Evolutionary conservation across 2,329 filamentous ascomycete species (phyloP).

Genomic region (Alternaria rosae): DNA sequence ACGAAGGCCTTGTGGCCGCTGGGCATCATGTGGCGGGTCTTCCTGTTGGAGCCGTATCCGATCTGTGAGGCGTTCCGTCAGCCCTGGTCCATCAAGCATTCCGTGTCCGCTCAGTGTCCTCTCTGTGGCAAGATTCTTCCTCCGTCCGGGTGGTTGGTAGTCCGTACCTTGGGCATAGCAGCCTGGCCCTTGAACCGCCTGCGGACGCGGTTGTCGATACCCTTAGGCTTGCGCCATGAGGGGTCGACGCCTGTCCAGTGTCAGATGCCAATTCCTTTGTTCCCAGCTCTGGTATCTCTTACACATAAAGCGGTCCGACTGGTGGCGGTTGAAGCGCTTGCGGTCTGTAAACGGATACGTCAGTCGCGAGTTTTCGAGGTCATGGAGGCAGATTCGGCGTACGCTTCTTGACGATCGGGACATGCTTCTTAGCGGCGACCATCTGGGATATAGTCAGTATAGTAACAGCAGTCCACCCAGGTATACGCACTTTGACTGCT

Average conservation of each 20-base stretch:
- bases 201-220: slow-evolving; percentile 98
- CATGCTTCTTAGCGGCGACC: slow-evolving; percentile 99
- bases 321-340: slow-evolving; percentile 95
- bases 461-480: slow-evolving; percentile 7
- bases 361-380: slow-evolving; percentile 42
- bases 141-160: slow-evolving; percentile 9
- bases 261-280: slow-evolving; percentile 31
- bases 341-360: slow-evolving; percentile 68
- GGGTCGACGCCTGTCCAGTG: slow-evolving; percentile 66
- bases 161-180: slow-evolving; percentile 95
- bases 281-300: slow-evolving; percentile 28
- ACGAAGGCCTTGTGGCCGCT: slow-evolving; percentile 99
- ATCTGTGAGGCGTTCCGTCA: slow-evolving; percentile 68
- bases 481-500: slow-evolving; percentile 49
- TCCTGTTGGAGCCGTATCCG: slow-evolving; percentile 98
- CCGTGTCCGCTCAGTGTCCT: background rate
- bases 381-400: slow-evolving; percentile 60
- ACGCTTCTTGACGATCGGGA: slow-evolving; percentile 99
- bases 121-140: background rate
- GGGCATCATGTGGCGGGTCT: slow-evolving; percentile 98
- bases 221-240: slow-evolving; percentile 99
- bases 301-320: slow-evolving; percentile 96
- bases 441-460: slow-evolving; percentile 66
- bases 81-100: slow-evolving; percentile 23
- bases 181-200: slow-evolving; percentile 96